Percentiles rank a stretch among this genome's conserved stretches.
Conservation (phyloP, 192 early-diverging fungal species). For the Entomortierella chlamydospora region DNA sequence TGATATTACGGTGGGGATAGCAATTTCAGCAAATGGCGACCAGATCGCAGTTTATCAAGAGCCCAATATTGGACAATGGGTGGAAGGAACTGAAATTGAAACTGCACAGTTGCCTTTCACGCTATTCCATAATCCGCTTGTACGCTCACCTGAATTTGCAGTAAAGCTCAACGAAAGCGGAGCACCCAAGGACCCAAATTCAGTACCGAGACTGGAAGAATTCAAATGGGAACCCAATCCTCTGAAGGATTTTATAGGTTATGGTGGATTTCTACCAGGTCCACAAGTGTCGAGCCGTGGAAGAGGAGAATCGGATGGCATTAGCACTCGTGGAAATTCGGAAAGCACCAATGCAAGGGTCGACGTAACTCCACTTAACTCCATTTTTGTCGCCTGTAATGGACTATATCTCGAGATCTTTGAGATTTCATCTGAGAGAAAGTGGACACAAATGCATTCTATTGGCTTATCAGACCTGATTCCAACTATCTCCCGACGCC, state of each 20-base stretch:
- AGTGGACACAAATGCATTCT: conserved; percentile 27
- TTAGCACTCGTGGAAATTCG: background rate
- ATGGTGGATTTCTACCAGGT: conserved; percentile 25
- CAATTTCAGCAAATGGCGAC: conserved; percentile 28
- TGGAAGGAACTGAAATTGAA: conserved; percentile 16
- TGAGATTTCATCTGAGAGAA: conserved; percentile 12
- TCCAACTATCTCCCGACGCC: conserved; percentile 36
- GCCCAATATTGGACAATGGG: conserved; percentile 42
- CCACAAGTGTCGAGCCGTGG: no score
- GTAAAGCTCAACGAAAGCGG: no score
- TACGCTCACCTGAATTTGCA: no score
- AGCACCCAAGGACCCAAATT: background rate
- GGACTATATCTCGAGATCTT: conserved; percentile 36
- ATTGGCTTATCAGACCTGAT: conserved; percentile 24
- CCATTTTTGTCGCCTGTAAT: conserved; percentile 35
- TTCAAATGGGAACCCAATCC: background rate
- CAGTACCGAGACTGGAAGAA: conserved; percentile 2
- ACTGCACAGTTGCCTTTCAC: no score
- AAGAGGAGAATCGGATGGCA: conserved; percentile 18
- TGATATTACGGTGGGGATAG: no score
- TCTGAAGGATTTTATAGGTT: conserved; percentile 24
- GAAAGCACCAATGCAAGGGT: background rate
- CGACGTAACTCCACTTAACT: background rate
- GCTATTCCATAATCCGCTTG: conserved; percentile 42
- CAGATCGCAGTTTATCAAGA: conserved; percentile 40